Evolutionary conservation across 2,329 filamentous ascomycete species (phyloP).

Genomic region (Ceratocystis diversiconidia): DNA sequence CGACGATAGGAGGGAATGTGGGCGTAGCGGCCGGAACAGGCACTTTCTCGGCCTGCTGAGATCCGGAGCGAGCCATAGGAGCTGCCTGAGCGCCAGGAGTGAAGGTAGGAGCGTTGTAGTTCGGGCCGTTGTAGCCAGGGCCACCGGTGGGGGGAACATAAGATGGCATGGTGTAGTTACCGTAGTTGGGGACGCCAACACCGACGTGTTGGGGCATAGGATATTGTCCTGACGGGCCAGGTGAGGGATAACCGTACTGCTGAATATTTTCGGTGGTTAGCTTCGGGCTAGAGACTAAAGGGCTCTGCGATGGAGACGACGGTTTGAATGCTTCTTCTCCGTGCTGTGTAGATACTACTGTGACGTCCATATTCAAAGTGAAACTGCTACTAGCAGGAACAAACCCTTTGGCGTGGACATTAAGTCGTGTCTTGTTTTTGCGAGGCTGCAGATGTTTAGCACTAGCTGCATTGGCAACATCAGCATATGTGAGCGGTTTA

Average conservation of each 20-base stretch:
- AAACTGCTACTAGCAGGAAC: slow-evolving; percentile 7
- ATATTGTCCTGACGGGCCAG: slow-evolving; percentile 7
- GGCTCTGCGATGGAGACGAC: background rate
- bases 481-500: background rate
- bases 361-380: background rate
- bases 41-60: slow-evolving; percentile 34
- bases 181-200: slow-evolving; percentile 31
- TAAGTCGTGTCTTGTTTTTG: slow-evolving; percentile 21
- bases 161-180: slow-evolving; percentile 30
- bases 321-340: background rate
- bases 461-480: background rate
- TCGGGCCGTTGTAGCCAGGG: slow-evolving; percentile 26
- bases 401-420: slow-evolving; percentile 10
- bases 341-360: background rate
- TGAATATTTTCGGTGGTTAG: background rate
- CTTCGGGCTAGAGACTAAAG: background rate
- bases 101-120: slow-evolving; percentile 15
- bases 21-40: slow-evolving; percentile 58
- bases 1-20: slow-evolving; percentile 40
- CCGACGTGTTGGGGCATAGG: slow-evolving; percentile 20
- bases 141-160: slow-evolving; percentile 32
- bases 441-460: background rate
- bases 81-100: slow-evolving; percentile 30
- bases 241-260: slow-evolving; percentile 11
- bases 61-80: slow-evolving; percentile 72